Base-by-base conservation (phyloP, 2,329 filamentous ascomycete genomes). In the Hawksworthiomyces lignivorus region DNA sequence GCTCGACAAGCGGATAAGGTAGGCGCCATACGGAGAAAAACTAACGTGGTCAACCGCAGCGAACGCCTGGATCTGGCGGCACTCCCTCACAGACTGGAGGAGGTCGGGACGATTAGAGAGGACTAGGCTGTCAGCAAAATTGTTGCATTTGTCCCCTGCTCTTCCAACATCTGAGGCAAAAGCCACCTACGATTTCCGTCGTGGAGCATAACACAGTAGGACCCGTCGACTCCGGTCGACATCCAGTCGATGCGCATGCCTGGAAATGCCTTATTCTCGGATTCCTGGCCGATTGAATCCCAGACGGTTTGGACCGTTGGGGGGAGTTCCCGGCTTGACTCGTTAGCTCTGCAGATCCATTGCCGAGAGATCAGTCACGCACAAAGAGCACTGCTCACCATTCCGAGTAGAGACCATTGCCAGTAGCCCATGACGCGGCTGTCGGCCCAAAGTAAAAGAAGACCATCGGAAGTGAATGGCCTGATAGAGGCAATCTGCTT, bases 21-120 rank as follows among this genome's bases (percentile, higher is more conserved):
- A 40, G 7, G 42, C 42, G 11, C 31, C 42, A 18, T 44, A 31
- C 3, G 36, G 42, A 12, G 41, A 44, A 26, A 44, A 44, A 31
- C 41, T 44, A 19, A 44, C 41, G 17, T 44, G 36, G 21, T 44
- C 41, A 19, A 44, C 36, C 3, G 4, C 14, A 20, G 31, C 36
- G 14, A 29, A 34, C 3, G 26, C 30, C 10, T 18, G n/a, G n/a
- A 58, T 14, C 52, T 54, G 43, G 61, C 53, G 18, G 58, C 58
- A 24, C 48, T 53, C 31, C 52, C 60, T 24, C 59, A 60, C 45
- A 66, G 62, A 21, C 60, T 53, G 20, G 54, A 59, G 17, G 21
- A 49, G 19, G 62, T 44, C 42, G 20, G 26, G 14, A 15, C 42
- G 36, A 18, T 44, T 44, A 24, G 42, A 39, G 30, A 44, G 30